phyloP scores from a whole-genome alignment of 2,329 filamentous ascomycete species.

The Paracamarosporium sp. region DNA sequence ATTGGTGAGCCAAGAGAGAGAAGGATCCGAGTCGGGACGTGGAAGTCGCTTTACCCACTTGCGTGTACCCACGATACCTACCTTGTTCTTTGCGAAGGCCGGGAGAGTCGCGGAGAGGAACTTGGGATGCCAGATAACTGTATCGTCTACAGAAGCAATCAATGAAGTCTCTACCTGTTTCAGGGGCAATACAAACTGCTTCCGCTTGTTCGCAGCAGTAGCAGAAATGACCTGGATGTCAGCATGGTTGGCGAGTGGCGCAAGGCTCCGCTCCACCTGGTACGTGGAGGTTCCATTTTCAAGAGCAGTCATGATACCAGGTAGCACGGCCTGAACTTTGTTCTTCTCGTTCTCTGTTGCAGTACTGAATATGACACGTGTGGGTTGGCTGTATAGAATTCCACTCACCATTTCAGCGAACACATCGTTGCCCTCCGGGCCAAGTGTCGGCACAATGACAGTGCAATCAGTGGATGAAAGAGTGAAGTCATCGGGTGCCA shows the following conservation, averaged over 20 bases:
- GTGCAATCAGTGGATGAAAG: slow-evolving; percentile 17
- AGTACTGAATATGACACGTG: slow-evolving; percentile 23
- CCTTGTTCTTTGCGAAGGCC: slow-evolving; percentile 21
- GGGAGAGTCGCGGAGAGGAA: slow-evolving; percentile 23
- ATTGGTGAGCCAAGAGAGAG: background rate
- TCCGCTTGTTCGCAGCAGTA: slow-evolving; percentile 26
- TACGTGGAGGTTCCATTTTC: slow-evolving; percentile 13
- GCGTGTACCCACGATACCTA: slow-evolving; percentile 30
- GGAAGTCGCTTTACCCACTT: slow-evolving; percentile 29
- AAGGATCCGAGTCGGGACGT: background rate
- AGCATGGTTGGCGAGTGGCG: background rate
- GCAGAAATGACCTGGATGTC: slow-evolving; percentile 15
- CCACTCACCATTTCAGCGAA: slow-evolving; percentile 17
- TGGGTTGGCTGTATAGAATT: slow-evolving; percentile 22
- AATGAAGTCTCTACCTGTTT: slow-evolving; percentile 15
- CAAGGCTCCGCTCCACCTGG: slow-evolving; percentile 12
- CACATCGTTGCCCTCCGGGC: slow-evolving; percentile 11
- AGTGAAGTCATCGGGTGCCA: background rate
- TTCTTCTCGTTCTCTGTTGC: slow-evolving; percentile 9
- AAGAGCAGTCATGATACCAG: background rate
- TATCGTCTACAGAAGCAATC: slow-evolving; percentile 26
- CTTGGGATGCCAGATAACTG: slow-evolving; percentile 21
- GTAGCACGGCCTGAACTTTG: slow-evolving; percentile 5
- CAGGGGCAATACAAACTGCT: slow-evolving; percentile 20
- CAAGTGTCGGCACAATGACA: slow-evolving; percentile 28